Base-by-base conservation (phyloP, 1,139 yeast genomes). In the Geotrichum aggregatum region DNA sequence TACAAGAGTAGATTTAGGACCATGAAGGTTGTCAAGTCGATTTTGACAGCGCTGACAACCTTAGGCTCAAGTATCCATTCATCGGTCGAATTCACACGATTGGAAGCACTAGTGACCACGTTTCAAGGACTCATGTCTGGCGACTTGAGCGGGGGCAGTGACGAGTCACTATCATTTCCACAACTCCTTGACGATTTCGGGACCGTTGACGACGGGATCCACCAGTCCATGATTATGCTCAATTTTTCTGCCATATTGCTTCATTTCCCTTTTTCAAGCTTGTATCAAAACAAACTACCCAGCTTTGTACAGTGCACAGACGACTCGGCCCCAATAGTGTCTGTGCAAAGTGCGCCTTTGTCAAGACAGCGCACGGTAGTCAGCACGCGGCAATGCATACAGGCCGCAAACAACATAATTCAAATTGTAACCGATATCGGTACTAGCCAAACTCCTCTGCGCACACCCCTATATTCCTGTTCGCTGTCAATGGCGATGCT, bases 401-500 rank as follows among this genome's bases (percentile, higher is more conserved):
- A 49, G 30, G 57, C 57, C n/a, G 57, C 57, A 2, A 54, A 49
- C 40, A 47, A 41, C 28, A 35, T 54, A 19, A 47, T 54, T 30
- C 49, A 54, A 36, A 47, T 54, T 16, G 45, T 47, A 16, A 36
- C 52, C 2, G 54, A 49, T 21, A 49, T 54, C 46, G 57, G 57
- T 4, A 38, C 44, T 22, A 34, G 26, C n/a, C 46, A 47, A n/a
- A 44, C 44, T 35, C 13, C 38, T 13, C 14, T 22, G 10, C 52
- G 57, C 8, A 49, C 55, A 10, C 57, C 57, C 1, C 30, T 50
- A 8, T 54, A 44, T 24, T 45, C 55, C 8, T 54, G 57, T 39
- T 39, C 54, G 1, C 44, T 54, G 5, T 36, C 57, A 3, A 52
- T 54, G 55, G 57, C 55, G 14, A 52, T 52, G 55, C 55, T 54